Evolutionary conservation across 2,329 filamentous ascomycete genomes (phyloP).

Genomic region (Fusarium nematophilum): DNA sequence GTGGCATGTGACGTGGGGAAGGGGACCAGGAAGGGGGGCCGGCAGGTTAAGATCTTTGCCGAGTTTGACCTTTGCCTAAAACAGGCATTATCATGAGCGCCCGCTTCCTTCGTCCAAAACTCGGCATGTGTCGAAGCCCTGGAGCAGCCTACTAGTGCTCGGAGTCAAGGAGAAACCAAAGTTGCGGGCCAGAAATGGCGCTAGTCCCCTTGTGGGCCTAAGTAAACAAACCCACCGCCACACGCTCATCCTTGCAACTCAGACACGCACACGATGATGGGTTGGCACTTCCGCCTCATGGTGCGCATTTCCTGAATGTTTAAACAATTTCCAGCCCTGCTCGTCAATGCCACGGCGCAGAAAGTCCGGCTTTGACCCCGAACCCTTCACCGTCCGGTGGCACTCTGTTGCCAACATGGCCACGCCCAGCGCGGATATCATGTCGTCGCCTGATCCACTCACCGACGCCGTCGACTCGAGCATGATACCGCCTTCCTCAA

Average conservation of each 20-base stretch:
- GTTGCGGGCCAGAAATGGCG: slow-evolving; percentile 25
- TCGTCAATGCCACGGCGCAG: slow-evolving; percentile 47
- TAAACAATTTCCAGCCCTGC: slow-evolving; percentile 23
- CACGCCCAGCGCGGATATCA: slow-evolving; percentile 55
- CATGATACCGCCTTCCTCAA: slow-evolving; percentile 50
- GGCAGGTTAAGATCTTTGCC: slow-evolving; percentile 16
- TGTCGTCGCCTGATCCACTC: slow-evolving; percentile 64
- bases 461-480: slow-evolving; percentile 52
- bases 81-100: slow-evolving; percentile 23
- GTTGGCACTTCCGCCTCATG: slow-evolving; percentile 19
- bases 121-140: too few relatives aligned
- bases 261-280: slow-evolving; percentile 29
- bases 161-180: slow-evolving; percentile 41
- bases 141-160: neutral
- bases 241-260: slow-evolving; percentile 32
- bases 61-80: slow-evolving; percentile 7
- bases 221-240: slow-evolving; percentile 47
- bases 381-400: slow-evolving; percentile 50
- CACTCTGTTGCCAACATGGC: slow-evolving; percentile 50
- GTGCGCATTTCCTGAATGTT: slow-evolving; percentile 38
- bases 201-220: slow-evolving; percentile 41
- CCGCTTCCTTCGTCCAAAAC: slow-evolving; percentile 3
- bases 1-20: slow-evolving; percentile 44
- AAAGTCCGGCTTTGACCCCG: slow-evolving; percentile 37
- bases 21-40: neutral